Base-by-base conservation (phyloP, 176 grass and related monocot species). In the Oryza longistaminata region DNA sequence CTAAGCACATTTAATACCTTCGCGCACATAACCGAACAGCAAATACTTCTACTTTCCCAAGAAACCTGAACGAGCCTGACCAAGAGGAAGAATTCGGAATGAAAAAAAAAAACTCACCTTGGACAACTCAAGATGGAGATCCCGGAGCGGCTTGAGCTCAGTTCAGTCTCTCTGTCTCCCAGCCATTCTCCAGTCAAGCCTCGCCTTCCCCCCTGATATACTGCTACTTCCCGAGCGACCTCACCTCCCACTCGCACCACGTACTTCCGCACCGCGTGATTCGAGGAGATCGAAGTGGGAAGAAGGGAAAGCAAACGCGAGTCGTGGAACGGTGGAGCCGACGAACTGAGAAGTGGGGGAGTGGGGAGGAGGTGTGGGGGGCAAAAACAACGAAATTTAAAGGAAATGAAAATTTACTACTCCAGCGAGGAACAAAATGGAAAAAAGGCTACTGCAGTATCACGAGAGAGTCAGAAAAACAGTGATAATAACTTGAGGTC, bases 41-140 rank as follows among this genome's bases (percentile, higher is more conserved):
- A 39, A 22, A 71, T 49, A 70, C 40, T n/a, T 15, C 26, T 40
- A 24, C 40, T 42, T 29, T 26, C 85, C 19, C 52, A 76, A 64
- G 65, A 46, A 77, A 70, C 72, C 76, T 76, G 39, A 71, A 67
- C 31, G n/a, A 5, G 49, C n/a, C 68, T 67, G 70, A 58, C 26
- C 43, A 49, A 13, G 48, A 62, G 9, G 12, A 50, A 7, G 21
- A 8, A n/a, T n/a, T n/a, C n/a, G n/a, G n/a, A n/a, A n/a, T n/a
- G n/a, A n/a, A n/a, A n/a, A 22, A 13, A 24, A 19, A 22, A 43
- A 2, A 2, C 55, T 17, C 74, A 88, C 81, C 87, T 79, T 80
- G 75, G 52, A 83, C 22, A 16, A 66, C 37, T 58, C 25, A 88
- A 61, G 68, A 79, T 72, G 81, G 66, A 72, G 87, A 88, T 88